Evolutionary conservation across 2,329 filamentous ascomycete species (phyloP), one percentile per base, ranked within the genome.

Genomic region (Colletotrichum sansevieriae): DNA sequence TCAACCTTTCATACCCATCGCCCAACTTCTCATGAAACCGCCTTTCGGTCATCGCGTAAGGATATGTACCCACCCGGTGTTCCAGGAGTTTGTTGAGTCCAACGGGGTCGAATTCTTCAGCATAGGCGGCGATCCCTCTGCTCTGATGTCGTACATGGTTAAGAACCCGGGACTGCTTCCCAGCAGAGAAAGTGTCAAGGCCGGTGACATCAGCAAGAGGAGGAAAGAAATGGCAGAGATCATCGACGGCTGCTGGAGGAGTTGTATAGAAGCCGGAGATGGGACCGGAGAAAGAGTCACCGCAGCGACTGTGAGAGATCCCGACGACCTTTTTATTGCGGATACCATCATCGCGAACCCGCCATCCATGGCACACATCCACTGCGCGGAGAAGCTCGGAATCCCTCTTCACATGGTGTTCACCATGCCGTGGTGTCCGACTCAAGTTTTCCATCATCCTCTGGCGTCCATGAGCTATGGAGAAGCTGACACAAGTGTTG

Each of bases 371-470:
- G 84, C 83, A 0, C 85, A 87, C 73, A 78, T 87, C 3, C 84
- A 85, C 68, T 86, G 84, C 72, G 84, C 85, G 0, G 78, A 87
- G 72, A 81, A 80, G 39, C 76, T 87, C 11, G 78, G 78, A 0
- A 79, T 87, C 9, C 84, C 85, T 2, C 71, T 87, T 5, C 84
- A 87, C 70, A 77, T 87, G 70, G 82, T 87, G 71, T 84, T 85
- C 68, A 87, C 88, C 2, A 93, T 93, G 90, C 91, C 91, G 0
- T 93, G 90, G 86, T 90, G 89, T 4, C 87, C 90, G 0, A 93
- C 91, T 0, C 88, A 90, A 71, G 83, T 86, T 0, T 92, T 92
- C 68, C 88, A 90, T 1, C 91, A 93, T 74, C 91, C 91, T 0
- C 80, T 93, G 18, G 90, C 90, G 0, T 86, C 92, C 22, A 74